Evolutionary conservation across 2,329 filamentous ascomycete genomes (phyloP).

Genomic region (Talaromyces verruculosus): DNA sequence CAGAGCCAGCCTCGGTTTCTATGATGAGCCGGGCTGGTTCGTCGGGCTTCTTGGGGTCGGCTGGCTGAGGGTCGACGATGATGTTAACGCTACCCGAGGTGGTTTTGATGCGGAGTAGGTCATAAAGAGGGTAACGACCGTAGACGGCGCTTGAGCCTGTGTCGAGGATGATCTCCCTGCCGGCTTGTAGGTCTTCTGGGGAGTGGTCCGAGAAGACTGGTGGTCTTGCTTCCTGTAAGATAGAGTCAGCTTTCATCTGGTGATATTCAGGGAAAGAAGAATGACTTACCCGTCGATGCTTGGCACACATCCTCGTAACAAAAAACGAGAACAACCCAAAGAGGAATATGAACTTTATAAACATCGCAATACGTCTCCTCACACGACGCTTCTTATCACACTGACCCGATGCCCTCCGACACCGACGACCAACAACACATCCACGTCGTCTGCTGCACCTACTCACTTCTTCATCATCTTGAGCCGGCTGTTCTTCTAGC

Average conservation of each 20-base stretch:
- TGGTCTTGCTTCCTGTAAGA: background rate
- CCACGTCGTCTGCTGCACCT: slow-evolving; percentile 4
- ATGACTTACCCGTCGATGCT: background rate
- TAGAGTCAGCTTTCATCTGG: background rate
- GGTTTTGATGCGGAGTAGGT: slow-evolving; percentile 34
- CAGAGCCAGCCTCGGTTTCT: slow-evolving; percentile 28
- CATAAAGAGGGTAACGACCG: slow-evolving; percentile 35
- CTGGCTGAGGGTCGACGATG: slow-evolving; percentile 34
- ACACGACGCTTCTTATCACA: slow-evolving; percentile 12
- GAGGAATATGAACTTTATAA: slow-evolving; percentile 9
- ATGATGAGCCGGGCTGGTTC: slow-evolving; percentile 33
- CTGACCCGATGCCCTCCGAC: background rate
- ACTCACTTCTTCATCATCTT: background rate
- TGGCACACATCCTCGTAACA: slow-evolving; percentile 10
- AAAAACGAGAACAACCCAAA: slow-evolving; percentile 14
- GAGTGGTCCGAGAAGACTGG: background rate
- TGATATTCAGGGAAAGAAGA: background rate
- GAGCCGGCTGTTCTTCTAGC: background rate
- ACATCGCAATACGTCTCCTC: slow-evolving; percentile 9
- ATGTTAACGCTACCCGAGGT: slow-evolving; percentile 33
- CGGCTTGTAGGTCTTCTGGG: background rate
- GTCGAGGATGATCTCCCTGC: slow-evolving; percentile 26
- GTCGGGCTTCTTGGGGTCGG: slow-evolving; percentile 27
- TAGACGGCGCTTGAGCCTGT: slow-evolving; percentile 26
- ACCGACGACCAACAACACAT: slow-evolving; percentile 9